Conservation (phyloP, 305 asterid species). For the Withania somnifera region DNA sequence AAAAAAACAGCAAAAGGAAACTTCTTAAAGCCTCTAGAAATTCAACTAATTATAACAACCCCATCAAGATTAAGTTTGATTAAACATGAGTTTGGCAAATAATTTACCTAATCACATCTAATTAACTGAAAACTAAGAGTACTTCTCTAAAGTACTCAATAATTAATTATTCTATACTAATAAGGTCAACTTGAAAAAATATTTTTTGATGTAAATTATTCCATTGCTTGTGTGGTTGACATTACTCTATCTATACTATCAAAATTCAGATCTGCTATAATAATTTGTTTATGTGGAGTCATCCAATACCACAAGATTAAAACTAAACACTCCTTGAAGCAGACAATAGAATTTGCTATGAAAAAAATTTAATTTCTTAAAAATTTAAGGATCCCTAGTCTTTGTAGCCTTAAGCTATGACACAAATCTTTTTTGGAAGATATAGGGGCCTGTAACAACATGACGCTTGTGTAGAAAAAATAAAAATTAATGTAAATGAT, state of each 20-base stretch:
- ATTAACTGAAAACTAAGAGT: neutral
- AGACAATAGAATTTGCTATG: neutral
- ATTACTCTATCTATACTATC: neutral
- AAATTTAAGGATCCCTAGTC: neutral
- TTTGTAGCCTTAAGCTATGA: neutral
- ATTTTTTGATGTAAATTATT: neutral
- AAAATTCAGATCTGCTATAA: neutral
- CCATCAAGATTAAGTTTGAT: neutral
- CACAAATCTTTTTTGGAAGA: conserved; percentile 2
- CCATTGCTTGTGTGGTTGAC: neutral
- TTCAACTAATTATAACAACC: neutral
- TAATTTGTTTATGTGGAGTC: conserved; percentile 1
- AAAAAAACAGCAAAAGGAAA: no score
- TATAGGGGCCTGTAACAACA: neutral
- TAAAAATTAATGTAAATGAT: neutral
- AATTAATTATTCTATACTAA: neutral
- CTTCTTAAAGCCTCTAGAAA: no score
- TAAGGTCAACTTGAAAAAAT: neutral
- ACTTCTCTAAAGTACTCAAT: neutral
- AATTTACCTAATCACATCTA: neutral
- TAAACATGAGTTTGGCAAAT: neutral
- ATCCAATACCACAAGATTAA: conserved; percentile 1
- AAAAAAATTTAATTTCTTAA: neutral
- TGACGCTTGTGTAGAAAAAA: neutral
- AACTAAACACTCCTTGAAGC: neutral